Evolutionary conservation across 2,329 filamentous ascomycete genomes (phyloP).

Genomic region (Aspergillus candidus): DNA sequence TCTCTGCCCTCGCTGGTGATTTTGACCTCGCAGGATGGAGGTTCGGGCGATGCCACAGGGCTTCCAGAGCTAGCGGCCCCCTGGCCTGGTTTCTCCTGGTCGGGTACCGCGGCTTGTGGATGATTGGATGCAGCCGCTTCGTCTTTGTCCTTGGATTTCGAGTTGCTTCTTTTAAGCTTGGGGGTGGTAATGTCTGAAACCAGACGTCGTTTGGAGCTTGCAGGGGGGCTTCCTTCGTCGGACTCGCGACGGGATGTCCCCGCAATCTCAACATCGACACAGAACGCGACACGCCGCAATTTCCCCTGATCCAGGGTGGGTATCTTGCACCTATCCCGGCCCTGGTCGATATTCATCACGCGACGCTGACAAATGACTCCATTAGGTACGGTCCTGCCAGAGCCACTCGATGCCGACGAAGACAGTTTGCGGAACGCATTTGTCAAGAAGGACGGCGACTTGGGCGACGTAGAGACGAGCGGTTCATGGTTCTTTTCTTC

Average conservation of each 20-base stretch:
- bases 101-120: conserved; percentile 49
- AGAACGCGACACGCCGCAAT: conserved; percentile 83
- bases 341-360: conserved; percentile 76
- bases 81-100: conserved; percentile 50
- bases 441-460: conserved; percentile 66
- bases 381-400: conserved; percentile 49
- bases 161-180: conserved; percentile 40
- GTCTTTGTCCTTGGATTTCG: conserved; percentile 59
- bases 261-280: conserved; percentile 94
- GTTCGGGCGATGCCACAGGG: conserved; percentile 5
- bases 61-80: conserved; percentile 9
- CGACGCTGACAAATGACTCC: conserved; percentile 72
- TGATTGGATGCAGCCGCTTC: conserved; percentile 71
- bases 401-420: conserved; percentile 51
- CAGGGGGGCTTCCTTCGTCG: conserved; percentile 40
- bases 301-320: conserved; percentile 74
- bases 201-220: conserved; percentile 22
- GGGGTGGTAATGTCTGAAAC: conserved; percentile 20
- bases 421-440: conserved; percentile 78
- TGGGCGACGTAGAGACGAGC: conserved; percentile 61
- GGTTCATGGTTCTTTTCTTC: conserved; percentile 35
- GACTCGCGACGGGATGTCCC: conserved; percentile 75
- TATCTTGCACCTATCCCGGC: conserved; percentile 72
- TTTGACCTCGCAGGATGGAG: conserved; percentile 23
- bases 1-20: conserved; percentile 31